Base-by-base conservation (phyloP, 208 protist genomes). In the Trypanosoma conorhini region DNA sequence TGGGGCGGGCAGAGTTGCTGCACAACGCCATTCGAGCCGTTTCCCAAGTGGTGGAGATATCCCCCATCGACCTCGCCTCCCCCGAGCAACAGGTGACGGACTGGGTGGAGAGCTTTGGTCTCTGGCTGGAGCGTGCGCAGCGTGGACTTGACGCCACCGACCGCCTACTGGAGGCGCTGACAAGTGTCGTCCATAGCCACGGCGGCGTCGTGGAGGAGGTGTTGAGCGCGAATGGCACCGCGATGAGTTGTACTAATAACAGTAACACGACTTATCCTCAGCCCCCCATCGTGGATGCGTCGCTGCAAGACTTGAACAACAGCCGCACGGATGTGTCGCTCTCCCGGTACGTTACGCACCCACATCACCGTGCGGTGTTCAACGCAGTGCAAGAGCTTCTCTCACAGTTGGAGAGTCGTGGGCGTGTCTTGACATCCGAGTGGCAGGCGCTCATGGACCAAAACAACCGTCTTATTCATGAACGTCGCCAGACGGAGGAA, bases 371-470 rank as follows among this genome's bases (percentile, higher is more conserved):
- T 31, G 65, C 55, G 9, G 66, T 79, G 5, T 62, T 73, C 28
- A 24, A 52, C 55, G 70, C 61, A 9, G 24, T 77, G 54, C 65
- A 74, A 33, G 66, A 77, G 24, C 55, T 86, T 35, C 28, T 81
- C 9, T 35, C 17, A 12, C 61, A 72, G 48, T 50, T 87, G 12
- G 67, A 83, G 24, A 46, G 38, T n/a, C 70, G 72, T 12, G 57
- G 62, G 22, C 35, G 59, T 21, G 67, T 50, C 2, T 64, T 83
- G 13, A 80, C 69, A 17, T 63, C 68, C 5, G 77, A 93, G 57
- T 88, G 80, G 82, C 79, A 92, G 57, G 66, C 77, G 19, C 62
- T 84, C 15, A 77, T 48, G 10, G 78, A 85, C 42, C 76, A 81
- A 65, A 84, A 81, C 31, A 67, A 81, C n/a, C 77, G 82, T 1